Base-by-base conservation (phyloP, 2,329 filamentous ascomycete genomes). In the Trichoderma citrinoviride region DNA sequence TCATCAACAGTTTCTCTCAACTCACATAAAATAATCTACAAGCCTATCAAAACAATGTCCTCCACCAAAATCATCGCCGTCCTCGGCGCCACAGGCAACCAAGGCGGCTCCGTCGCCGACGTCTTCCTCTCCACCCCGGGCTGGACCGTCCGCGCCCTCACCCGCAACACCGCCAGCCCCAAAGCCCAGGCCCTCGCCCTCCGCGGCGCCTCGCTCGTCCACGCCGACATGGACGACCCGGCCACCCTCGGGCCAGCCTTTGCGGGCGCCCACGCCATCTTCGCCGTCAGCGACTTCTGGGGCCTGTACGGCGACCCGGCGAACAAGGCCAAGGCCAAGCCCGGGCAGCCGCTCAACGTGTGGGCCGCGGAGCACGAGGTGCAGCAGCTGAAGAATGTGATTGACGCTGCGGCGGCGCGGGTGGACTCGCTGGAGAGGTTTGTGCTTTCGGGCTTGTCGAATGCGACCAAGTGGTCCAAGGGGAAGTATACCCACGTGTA, bases 361-460 rank as follows among this genome's bases (percentile, higher is more conserved):
- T 37, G 65, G 60, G 3, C 72, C 67, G 25, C 41, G 14, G 37
- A 55, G 14, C 12, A 55, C n/a, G 78, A 80, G 50, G 63, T 72
- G 2, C 71, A 73, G 55, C 77, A 80, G 60, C 69, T 73, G 0
- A 76, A 73, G 62, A 77, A 76, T 37, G 72, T 77, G 6, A 73
- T 75, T 2, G 75, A 78, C n/a, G n/a, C n/a, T 61, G 76, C 74
- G 2, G 78, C 76, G 1, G 72, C 75, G 0, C 69, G 70, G 5
- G 61, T 78, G 12, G 33, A 37, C 1, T 56, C 66, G 0, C 65
- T 82, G 2, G 73, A 81, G 41, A 69, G 75, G 5, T 74, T 81
- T 17, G 66, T 82, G 3, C 66, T 78, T 2, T 80, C 78, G 4
- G 73, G 73, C 0, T 66, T 81, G 0, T 71, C 73, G 1, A 69